Evolutionary conservation across 2,329 filamentous ascomycete genomes (phyloP).

Genomic region (Alternaria novae-zelandiae): DNA sequence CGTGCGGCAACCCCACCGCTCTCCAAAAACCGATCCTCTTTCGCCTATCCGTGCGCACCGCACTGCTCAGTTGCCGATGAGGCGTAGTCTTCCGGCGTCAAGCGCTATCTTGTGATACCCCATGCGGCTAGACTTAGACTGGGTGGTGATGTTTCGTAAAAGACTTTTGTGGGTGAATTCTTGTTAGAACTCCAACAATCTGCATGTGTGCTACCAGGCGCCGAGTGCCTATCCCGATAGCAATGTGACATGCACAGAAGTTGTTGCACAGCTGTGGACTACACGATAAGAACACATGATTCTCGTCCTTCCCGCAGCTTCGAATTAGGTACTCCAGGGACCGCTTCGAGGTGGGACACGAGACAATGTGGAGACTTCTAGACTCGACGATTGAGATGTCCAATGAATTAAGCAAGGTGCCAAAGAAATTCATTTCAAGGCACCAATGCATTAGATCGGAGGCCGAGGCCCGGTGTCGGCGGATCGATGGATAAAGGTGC

Average conservation of each 20-base stretch:
- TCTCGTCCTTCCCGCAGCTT: background rate
- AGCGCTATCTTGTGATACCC: background rate
- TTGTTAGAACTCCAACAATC: background rate
- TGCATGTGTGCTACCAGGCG: background rate
- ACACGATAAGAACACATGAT: background rate
- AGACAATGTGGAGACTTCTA: background rate
- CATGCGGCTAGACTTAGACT: background rate
- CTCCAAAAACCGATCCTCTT: background rate
- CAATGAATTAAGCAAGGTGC: background rate
- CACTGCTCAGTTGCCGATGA: background rate
- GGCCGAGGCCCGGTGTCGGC: slow-evolving; percentile 18
- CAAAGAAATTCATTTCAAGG: slow-evolving; percentile 10
- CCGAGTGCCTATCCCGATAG: background rate
- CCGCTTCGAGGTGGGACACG: background rate
- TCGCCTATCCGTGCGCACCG: background rate
- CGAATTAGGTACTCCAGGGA: background rate
- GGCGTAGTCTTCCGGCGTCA: background rate
- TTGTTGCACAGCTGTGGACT: background rate
- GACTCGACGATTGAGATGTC: background rate
- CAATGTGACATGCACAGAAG: background rate
- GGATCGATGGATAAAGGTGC: slow-evolving; percentile 24
- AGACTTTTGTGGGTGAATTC: background rate
- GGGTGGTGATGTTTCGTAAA: background rate
- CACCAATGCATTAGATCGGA: slow-evolving; percentile 19
- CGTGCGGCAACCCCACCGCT: background rate